Evolutionary conservation across 495 filamentous ascomycete species (phyloP).

Genomic region (Penicillium angulare): DNA sequence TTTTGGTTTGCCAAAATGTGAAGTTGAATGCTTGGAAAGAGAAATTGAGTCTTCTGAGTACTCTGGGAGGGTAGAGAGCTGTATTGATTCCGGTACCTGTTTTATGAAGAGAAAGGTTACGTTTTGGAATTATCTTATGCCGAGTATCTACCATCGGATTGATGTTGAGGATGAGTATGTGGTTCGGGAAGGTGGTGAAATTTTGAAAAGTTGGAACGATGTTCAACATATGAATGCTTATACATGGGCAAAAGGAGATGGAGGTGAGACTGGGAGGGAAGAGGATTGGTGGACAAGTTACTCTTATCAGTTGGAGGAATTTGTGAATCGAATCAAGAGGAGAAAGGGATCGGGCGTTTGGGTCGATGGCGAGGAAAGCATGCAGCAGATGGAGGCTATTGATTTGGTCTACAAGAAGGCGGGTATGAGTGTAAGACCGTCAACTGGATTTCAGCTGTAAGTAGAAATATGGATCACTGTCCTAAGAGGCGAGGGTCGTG

Average conservation of each 20-base stretch:
- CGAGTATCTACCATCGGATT: slow-evolving; percentile 49
- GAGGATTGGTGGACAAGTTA: slow-evolving; percentile 49
- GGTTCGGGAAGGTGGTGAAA: slow-evolving; percentile 27
- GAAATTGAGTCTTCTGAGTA: slow-evolving; percentile 19
- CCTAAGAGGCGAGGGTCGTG: no score
- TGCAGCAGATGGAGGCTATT: slow-evolving; percentile 51
- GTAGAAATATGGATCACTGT: no score
- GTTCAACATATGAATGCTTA: slow-evolving; percentile 46
- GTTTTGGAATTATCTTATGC: slow-evolving; percentile 39
- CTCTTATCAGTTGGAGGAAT: slow-evolving; percentile 54
- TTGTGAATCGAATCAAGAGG: slow-evolving; percentile 52
- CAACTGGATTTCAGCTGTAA: no score
- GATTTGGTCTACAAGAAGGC: slow-evolving; percentile 52
- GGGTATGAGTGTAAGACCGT: no score
- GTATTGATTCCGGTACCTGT: no score
- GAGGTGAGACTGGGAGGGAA: background rate
- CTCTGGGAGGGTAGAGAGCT: slow-evolving; percentile 24
- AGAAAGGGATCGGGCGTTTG: slow-evolving; percentile 42
- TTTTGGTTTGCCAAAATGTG: slow-evolving; percentile 27
- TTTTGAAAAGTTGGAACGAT: slow-evolving; percentile 44
- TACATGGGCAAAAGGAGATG: slow-evolving; percentile 41
- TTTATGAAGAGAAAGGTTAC: slow-evolving; percentile 37
- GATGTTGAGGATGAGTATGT: slow-evolving; percentile 44
- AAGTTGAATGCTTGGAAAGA: slow-evolving; percentile 24
- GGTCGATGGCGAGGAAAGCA: slow-evolving; percentile 50